A percentile compares a stretch with the other conserved stretches of the same genome.
Conservation (phyloP, 2,329 filamentous ascomycete genomes). For the Alternaria incomplexa region DNA sequence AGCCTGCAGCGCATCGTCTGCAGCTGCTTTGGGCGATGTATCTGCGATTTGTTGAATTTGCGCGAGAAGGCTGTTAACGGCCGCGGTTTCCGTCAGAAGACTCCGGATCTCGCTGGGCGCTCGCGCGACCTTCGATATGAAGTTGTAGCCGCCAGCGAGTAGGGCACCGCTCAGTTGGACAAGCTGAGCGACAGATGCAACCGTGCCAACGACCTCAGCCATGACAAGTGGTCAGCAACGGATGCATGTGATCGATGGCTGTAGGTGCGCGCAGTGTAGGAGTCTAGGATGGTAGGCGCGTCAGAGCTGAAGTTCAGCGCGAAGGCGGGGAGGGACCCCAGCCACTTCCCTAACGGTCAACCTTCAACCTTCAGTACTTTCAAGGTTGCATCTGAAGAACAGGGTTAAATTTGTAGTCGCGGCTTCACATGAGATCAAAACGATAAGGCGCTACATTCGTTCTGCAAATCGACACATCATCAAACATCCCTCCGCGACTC, state of each 20-base stretch:
- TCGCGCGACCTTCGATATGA: constrained; percentile 10
- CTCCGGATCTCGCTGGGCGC: constrained; percentile 14
- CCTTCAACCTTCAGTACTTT: no score
- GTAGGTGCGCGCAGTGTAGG: background rate
- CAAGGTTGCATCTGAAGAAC: background rate
- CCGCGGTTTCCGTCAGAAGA: constrained; percentile 14
- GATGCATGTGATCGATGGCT: background rate
- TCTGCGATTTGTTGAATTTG: constrained; percentile 10
- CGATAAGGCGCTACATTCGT: background rate
- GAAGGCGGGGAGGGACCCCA: background rate
- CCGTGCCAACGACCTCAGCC: constrained; percentile 5
- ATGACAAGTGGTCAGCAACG: background rate
- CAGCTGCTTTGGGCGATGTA: background rate
- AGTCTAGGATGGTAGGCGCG: background rate
- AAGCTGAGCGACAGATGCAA: constrained; percentile 13
- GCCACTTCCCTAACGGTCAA: background rate
- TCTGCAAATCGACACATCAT: background rate
- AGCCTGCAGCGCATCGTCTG: constrained; percentile 1
- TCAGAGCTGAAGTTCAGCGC: background rate
- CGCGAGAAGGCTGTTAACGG: constrained; percentile 14
- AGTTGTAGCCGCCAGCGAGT: constrained; percentile 15
- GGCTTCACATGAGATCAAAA: background rate
- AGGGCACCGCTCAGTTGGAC: constrained; percentile 8
- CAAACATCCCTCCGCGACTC: constrained; percentile 1
- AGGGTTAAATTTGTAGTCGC: background rate